Base-by-base conservation (phyloP, 345 rosid species). In the Rhizophora mangle region DNA sequence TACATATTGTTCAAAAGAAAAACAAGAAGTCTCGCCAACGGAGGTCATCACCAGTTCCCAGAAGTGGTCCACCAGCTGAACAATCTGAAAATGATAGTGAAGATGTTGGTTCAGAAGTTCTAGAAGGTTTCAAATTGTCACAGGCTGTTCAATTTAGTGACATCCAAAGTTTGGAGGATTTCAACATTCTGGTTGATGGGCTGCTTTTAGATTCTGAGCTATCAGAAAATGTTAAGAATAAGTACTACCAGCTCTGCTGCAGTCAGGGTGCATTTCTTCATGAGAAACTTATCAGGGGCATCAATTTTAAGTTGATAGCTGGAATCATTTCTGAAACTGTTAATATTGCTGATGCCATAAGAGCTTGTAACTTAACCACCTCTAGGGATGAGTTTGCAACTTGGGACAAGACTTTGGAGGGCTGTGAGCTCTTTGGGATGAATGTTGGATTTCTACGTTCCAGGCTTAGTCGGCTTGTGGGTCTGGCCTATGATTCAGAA, bases 391-490 rank as follows among this genome's bases (percentile, higher is more conserved):
- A 86, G 58, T 86, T 82, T 62, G 66, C 76, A 56, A 60, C 56
- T 7, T 88, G 94, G 91, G 89, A 81, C 67, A 82, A 71, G 82
- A 81, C 85, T 34, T 57, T 88, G 76, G 76, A 81, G 73, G 91
- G 89, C 67, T 86, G 84, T 36, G 88, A 88, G 71, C 69, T 82
- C 60, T 74, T 88, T 69, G 94, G 94, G 68, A 83, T 88, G 87
- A 81, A 82, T 39, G 84, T 86, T 24, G 88, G 85, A n/a, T 86
- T 88, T 54, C 71, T 88, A 74, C 88, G 85, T 32, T 73, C 78
- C 31, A 77, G 85, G 72, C 52, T 88, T 51, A 69, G 65, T 19
- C 74, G 47, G 74, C 86, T 88, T 72, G 74, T 78, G 49, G 71
- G 56, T 68, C 81, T 86, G 19, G 87, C 86, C 6, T 82, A 78